phyloP scores from a whole-genome alignment of 306 rosid species.

The Carpinus viminea region DNA sequence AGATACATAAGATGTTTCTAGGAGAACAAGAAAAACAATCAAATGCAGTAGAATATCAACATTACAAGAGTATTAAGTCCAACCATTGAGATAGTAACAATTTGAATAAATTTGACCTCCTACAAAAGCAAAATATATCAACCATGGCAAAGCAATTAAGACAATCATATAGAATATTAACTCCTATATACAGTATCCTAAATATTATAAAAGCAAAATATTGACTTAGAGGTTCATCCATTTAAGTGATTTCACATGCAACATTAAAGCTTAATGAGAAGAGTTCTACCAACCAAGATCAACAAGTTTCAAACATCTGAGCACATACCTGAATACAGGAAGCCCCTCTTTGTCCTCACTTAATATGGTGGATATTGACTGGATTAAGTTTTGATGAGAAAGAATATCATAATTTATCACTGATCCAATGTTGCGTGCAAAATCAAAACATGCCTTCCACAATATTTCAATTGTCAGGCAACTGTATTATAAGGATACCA shows the following conservation, averaged over 20 bases:
- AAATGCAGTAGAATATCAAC: neutral
- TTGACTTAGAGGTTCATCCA: neutral
- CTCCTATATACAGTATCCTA: neutral
- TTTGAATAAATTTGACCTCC: neutral
- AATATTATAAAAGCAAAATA: neutral
- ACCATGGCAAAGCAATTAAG: neutral
- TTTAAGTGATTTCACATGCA: neutral
- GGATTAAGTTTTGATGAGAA: constrained; percentile 74
- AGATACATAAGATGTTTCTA: neutral
- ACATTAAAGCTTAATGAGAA: constrained; percentile 7
- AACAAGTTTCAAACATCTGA: constrained; percentile 18
- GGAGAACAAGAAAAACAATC: neutral
- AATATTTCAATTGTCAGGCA: constrained; percentile 40
- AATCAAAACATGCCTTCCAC: constrained; percentile 88
- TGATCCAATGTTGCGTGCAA: constrained; percentile 56
- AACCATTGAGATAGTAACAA: neutral
- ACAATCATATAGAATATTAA: neutral
- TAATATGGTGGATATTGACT: constrained; percentile 64
- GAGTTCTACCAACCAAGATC: constrained; percentile 7
- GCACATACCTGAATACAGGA: constrained; percentile 78
- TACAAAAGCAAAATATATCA: constrained; percentile 3
- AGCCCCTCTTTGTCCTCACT: constrained; percentile 77
- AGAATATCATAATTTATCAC: constrained; percentile 57
- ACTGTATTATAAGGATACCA: constrained; percentile 11
- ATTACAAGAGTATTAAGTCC: neutral